Evolutionary conservation across 1,284 basidiomycete genomes (phyloP).

Genomic region (Fomes fomentarius): DNA sequence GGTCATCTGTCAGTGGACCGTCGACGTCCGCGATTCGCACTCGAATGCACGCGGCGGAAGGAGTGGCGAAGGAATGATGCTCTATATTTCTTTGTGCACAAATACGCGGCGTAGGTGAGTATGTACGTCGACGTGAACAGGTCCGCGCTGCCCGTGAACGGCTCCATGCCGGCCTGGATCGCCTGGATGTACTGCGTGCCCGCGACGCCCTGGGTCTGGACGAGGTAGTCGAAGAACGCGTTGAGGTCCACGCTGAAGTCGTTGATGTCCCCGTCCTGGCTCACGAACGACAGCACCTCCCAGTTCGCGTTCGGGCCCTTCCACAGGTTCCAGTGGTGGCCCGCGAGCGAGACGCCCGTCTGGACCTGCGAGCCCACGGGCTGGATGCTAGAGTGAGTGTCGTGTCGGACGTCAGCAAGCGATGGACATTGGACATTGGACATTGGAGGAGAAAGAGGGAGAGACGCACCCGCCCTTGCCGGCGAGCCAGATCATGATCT

Average conservation of each 20-base stretch:
- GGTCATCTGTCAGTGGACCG: too few species aligned
- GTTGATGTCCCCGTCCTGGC: conserved; percentile 48
- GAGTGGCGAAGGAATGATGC: too few species aligned
- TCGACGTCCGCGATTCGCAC: too few species aligned
- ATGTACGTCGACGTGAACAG: conserved; percentile 32
- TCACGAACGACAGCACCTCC: conserved; percentile 61
- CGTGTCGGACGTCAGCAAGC: background rate
- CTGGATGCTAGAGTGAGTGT: conserved; percentile 44
- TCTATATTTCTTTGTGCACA: too few species aligned
- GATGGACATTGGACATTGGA: background rate
- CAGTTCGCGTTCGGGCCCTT: conserved; percentile 57
- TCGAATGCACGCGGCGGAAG: too few species aligned
- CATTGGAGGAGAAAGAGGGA: background rate
- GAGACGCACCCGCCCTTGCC: conserved; percentile 53
- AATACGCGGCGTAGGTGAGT: too few species aligned
- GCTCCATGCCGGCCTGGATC: conserved; percentile 70
- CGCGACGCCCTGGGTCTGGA: conserved; percentile 30
- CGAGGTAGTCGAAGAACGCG: conserved; percentile 49
- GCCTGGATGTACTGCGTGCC: conserved; percentile 56
- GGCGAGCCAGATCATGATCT: conserved; percentile 69
- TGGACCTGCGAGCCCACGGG: conserved; percentile 56
- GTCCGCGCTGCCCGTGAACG: conserved; percentile 59
- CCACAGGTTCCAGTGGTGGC: conserved; percentile 61
- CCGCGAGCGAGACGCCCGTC: conserved; percentile 46
- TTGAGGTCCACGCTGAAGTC: conserved; percentile 59